Conservation (phyloP, 441 rosid species). For the Pelargonium australe region DNA sequence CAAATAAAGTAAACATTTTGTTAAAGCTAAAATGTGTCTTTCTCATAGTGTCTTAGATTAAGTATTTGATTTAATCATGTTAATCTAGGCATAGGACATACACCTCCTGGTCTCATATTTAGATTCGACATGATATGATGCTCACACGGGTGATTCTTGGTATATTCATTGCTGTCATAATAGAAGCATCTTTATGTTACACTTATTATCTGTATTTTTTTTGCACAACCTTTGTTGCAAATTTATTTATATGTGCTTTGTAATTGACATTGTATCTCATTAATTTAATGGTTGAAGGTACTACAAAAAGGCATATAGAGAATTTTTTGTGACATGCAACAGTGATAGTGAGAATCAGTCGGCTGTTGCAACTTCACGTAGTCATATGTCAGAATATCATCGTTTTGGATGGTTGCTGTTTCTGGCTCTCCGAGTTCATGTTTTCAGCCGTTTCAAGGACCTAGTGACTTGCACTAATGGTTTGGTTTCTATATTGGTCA, state of each 20-base stretch:
- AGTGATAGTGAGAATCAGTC: slow-evolving; percentile 41
- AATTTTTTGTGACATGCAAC: slow-evolving; percentile 56
- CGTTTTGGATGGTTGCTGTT: slow-evolving; percentile 93
- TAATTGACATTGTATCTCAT: background rate
- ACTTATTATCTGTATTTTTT: background rate
- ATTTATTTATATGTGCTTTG: background rate
- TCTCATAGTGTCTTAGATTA: no score
- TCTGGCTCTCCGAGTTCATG: slow-evolving; percentile 80
- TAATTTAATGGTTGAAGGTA: slow-evolving; percentile 40
- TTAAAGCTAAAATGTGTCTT: no score
- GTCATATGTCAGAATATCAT: slow-evolving; percentile 42
- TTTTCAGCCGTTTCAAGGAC: slow-evolving; percentile 73
- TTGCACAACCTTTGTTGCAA: background rate
- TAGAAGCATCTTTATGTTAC: background rate
- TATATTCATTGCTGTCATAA: background rate
- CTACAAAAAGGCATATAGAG: slow-evolving; percentile 68
- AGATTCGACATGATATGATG: no score
- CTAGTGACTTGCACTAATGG: slow-evolving; percentile 82
- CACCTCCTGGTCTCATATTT: no score
- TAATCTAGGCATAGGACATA: background rate
- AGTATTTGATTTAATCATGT: no score
- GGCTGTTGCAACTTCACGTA: slow-evolving; percentile 29
- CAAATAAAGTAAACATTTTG: no score
- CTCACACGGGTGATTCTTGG: background rate
- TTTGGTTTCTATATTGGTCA: slow-evolving; percentile 75